Evolutionary conservation across 805 yeast genomes (phyloP).

Genomic region (Starmerella floris): DNA sequence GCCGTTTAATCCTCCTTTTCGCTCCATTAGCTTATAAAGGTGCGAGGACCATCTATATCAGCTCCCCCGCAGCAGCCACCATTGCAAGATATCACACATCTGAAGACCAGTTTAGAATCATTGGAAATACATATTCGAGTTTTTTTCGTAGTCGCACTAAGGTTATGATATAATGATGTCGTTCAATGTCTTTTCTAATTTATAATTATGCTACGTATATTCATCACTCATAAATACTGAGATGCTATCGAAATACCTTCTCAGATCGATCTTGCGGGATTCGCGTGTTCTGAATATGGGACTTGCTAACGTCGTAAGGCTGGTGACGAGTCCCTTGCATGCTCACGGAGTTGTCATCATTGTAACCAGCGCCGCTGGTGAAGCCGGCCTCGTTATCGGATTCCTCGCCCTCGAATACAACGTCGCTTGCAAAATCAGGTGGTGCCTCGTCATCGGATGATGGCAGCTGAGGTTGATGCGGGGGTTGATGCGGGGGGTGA

Average conservation of each 20-base stretch:
- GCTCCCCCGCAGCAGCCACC: too few species aligned
- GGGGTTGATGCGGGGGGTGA: neutral
- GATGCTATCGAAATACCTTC: neutral
- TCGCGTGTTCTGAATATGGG: neutral
- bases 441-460: neutral
- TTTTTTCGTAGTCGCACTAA: too few species aligned
- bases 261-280: neutral
- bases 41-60: too few species aligned
- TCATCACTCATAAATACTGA: neutral
- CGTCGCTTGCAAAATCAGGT: neutral
- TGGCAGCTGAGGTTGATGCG: neutral
- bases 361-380: neutral
- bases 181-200: neutral
- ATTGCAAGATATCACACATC: too few species aligned
- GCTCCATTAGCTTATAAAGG: neutral
- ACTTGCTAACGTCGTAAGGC: conserved; percentile 1
- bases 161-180: neutral
- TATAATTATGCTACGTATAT: neutral
- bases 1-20: neutral
- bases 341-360: neutral
- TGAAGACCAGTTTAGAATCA: too few species aligned
- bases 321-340: neutral
- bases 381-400: neutral
- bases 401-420: neutral
- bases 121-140: too few species aligned